Conservation (phyloP, 2,329 filamentous ascomycete genomes). For the Purpureocillium lavendulum region DNA sequence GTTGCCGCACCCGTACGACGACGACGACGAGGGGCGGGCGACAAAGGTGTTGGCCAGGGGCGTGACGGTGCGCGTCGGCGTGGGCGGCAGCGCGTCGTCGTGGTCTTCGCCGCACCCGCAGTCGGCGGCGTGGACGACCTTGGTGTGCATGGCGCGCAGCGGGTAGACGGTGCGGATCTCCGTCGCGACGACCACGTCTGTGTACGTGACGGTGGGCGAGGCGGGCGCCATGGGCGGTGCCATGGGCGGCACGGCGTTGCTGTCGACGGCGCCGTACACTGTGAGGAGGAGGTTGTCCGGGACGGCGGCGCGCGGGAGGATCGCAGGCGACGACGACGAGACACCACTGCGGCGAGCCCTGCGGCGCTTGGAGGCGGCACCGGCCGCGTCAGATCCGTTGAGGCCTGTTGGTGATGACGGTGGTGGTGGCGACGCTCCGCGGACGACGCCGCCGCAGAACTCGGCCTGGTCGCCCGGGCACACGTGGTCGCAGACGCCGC, state of each 20-base stretch:
- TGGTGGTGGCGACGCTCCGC: too few species aligned
- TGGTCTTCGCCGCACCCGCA: neutral
- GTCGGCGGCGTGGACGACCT: constrained; percentile 5
- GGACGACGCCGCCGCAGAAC: constrained; percentile 31
- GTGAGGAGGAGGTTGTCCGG: constrained; percentile 27
- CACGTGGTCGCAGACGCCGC: constrained; percentile 20
- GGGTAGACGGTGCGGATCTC: constrained; percentile 2
- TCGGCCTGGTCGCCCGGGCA: constrained; percentile 32
- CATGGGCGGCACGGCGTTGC: constrained; percentile 16
- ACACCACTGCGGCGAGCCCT: too few species aligned
- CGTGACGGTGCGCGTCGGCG: too few species aligned
- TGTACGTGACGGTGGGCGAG: constrained; percentile 7
- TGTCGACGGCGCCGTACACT: constrained; percentile 30
- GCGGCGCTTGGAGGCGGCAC: too few species aligned
- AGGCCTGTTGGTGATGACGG: too few species aligned
- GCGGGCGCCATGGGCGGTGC: constrained; percentile 24
- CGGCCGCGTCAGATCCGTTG: too few species aligned
- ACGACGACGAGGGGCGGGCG: too few species aligned
- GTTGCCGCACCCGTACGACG: too few species aligned
- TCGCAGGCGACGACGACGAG: too few species aligned
- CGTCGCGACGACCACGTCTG: neutral
- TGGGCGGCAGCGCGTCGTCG: too few species aligned
- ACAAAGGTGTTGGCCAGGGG: too few species aligned
- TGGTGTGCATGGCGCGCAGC: neutral
- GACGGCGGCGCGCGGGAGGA: neutral